Evolutionary conservation across 192 early-diverging fungal species (phyloP).

Genomic region (Paraglomus occultum): DNA sequence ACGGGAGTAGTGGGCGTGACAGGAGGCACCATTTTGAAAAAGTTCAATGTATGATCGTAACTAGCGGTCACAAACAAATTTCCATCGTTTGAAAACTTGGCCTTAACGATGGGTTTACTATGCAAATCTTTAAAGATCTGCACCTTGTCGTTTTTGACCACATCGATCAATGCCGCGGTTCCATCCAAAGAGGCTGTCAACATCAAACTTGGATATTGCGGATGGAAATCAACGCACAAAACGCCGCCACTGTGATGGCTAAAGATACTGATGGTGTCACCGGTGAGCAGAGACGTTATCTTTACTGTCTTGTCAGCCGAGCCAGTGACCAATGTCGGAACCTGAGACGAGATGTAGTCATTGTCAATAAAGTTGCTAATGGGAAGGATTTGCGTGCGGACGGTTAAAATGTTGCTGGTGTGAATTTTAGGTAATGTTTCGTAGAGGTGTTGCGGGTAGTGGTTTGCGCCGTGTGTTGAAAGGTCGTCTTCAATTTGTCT

Average conservation of each 20-base stretch:
- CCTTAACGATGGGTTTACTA: constrained; percentile 64
- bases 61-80: constrained; percentile 61
- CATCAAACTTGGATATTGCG: constrained; percentile 45
- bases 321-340: constrained; percentile 46
- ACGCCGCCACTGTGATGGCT: constrained; percentile 58
- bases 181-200: constrained; percentile 57
- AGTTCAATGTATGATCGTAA: constrained; percentile 64
- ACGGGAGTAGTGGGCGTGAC: constrained; percentile 29
- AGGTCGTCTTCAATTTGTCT: constrained; percentile 41
- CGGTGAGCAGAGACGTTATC: constrained; percentile 44
- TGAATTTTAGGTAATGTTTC: constrained; percentile 47
- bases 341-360: constrained; percentile 29
- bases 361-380: constrained; percentile 32
- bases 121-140: constrained; percentile 66
- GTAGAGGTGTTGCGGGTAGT: constrained; percentile 38
- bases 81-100: constrained; percentile 60
- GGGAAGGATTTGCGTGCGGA: constrained; percentile 35
- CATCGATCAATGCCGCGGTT: constrained; percentile 43
- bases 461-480: constrained; percentile 34
- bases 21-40: constrained; percentile 46
- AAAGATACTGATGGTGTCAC: constrained; percentile 38
- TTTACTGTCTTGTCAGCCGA: constrained; percentile 64
- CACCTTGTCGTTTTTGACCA: constrained; percentile 37
- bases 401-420: constrained; percentile 56
- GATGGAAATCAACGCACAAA: constrained; percentile 65